Conservation (phyloP, 352 stramenopile species). For the Phytophthora nicotianae region DNA sequence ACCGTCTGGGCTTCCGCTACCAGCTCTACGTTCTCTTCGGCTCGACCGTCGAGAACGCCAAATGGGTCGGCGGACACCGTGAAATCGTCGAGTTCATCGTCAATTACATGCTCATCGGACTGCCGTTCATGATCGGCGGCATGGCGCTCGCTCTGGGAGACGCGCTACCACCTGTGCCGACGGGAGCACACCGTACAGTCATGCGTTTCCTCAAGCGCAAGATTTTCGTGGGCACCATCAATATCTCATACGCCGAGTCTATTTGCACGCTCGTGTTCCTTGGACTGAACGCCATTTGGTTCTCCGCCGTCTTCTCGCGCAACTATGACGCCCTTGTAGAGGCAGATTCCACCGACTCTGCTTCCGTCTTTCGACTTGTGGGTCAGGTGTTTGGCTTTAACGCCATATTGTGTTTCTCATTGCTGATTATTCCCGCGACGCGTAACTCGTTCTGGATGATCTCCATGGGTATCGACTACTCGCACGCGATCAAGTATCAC, state of each 20-base stretch:
- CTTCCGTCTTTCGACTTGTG: slow-evolving; percentile 53
- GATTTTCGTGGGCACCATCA: slow-evolving; percentile 69
- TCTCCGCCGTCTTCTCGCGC: slow-evolving; percentile 78
- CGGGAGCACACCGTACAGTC: slow-evolving; percentile 68
- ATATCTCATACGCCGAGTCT: slow-evolving; percentile 82
- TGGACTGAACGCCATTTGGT: slow-evolving; percentile 82
- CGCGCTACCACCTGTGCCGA: slow-evolving; percentile 72
- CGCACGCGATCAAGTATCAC: slow-evolving; percentile 88
- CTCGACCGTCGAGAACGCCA: slow-evolving; percentile 44
- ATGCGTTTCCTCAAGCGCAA: slow-evolving; percentile 87
- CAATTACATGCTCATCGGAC: slow-evolving; percentile 70
- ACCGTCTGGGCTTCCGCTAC: slow-evolving; percentile 69
- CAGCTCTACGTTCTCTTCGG: slow-evolving; percentile 67
- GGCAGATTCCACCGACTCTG: slow-evolving; percentile 45
- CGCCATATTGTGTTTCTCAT: slow-evolving; percentile 66
- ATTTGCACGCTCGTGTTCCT: slow-evolving; percentile 74
- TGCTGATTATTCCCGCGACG: slow-evolving; percentile 66
- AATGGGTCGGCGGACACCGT: slow-evolving; percentile 77
- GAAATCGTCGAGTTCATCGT: slow-evolving; percentile 79
- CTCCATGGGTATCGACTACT: slow-evolving; percentile 86
- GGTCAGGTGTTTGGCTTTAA: slow-evolving; percentile 80
- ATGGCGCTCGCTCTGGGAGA: slow-evolving; percentile 68
- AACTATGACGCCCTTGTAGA: slow-evolving; percentile 60
- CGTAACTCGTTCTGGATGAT: slow-evolving; percentile 88
- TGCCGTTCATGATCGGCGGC: slow-evolving; percentile 78